Evolutionary conservation across 148 eudicot species (phyloP).

Genomic region (Fagopyrum esculentum): DNA sequence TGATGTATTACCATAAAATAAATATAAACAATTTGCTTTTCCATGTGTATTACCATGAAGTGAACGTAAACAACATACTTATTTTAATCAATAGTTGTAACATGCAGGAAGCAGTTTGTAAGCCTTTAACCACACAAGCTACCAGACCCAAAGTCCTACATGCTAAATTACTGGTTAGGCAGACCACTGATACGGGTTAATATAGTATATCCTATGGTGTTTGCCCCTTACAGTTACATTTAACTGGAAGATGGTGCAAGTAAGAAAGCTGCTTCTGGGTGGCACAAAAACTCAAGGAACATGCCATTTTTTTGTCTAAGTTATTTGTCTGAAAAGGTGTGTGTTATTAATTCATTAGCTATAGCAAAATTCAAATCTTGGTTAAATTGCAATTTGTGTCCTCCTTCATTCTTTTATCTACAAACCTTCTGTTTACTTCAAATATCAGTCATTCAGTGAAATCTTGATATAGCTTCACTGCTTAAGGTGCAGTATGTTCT

Average conservation of each 20-base stretch:
- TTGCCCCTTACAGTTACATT: no score
- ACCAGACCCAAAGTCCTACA: background rate
- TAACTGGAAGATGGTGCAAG: background rate
- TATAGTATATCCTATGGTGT: background rate
- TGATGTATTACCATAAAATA: background rate
- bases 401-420: background rate
- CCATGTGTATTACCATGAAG: background rate
- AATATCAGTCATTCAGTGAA: background rate
- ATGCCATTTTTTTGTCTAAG: background rate
- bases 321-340: background rate
- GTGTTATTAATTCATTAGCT: background rate
- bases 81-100: background rate
- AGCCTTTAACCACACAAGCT: background rate
- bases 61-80: background rate
- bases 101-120: background rate
- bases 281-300: no score
- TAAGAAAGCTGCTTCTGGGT: no score
- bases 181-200: background rate
- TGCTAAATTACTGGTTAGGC: no score
- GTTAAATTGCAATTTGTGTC: no score
- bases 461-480: no score
- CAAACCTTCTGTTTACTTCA: background rate
- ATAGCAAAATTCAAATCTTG: background rate
- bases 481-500: background rate
- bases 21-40: background rate